Evolutionary conservation across 106 monocot species (phyloP).

Genomic region (Triglochin maritima): DNA sequence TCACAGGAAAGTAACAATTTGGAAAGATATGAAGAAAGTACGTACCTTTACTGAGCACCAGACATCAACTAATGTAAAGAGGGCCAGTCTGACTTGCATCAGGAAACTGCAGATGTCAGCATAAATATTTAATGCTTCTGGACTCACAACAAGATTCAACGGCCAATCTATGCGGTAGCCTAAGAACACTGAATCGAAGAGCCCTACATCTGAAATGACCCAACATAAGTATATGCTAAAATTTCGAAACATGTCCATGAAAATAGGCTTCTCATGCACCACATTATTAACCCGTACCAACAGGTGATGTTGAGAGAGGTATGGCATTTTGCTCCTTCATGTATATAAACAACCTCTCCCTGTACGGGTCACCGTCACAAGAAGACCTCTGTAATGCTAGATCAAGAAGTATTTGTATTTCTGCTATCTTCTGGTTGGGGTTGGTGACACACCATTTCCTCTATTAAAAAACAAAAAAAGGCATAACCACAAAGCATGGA

Average conservation of each 20-base stretch:
- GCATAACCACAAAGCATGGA: neutral
- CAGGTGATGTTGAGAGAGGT: neutral
- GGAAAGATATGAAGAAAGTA: neutral
- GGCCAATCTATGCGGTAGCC: conserved; percentile 93
- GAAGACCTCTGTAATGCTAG: conserved; percentile 80
- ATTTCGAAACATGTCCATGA: neutral
- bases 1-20: neutral
- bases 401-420: conserved; percentile 69
- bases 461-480: conserved; percentile 1
- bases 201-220: conserved; percentile 27
- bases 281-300: neutral
- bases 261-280: neutral
- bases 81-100: conserved; percentile 41
- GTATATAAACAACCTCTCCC: conserved; percentile 60
- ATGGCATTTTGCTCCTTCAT: conserved; percentile 11
- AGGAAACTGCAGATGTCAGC: conserved; percentile 74
- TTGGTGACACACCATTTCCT: conserved; percentile 59
- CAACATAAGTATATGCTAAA: neutral
- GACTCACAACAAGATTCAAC: conserved; percentile 56
- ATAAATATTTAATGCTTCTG: conserved; percentile 64
- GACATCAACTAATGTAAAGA: conserved; percentile 1
- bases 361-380: conserved; percentile 67
- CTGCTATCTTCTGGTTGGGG: conserved; percentile 33
- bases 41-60: conserved; percentile 4
- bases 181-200: conserved; percentile 55